Evolutionary conservation across 495 filamentous ascomycete species (phyloP), one percentile per base, ranked within the genome.

Genomic region (Tuber brumale): DNA sequence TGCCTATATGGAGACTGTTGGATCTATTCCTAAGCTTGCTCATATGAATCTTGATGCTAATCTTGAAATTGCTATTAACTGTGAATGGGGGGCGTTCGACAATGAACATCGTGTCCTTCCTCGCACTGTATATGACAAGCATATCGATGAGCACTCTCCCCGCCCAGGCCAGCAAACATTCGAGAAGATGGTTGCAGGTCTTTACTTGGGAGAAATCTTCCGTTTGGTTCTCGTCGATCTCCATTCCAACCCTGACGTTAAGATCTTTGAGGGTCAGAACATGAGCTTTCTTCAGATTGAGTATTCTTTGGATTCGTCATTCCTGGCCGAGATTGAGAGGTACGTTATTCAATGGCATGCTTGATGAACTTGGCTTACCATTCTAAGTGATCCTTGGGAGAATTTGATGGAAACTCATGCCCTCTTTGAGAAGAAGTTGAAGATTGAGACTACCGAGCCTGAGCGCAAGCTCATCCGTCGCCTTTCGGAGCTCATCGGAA

Each of bases 71-170:
- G 95, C 94, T 69, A 99, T 99, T 86, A 99, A 99, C 88, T 99
- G 95, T 87, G 95, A 99, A 85, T 99, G 94, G 88, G 95, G 95
- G 71, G 96, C 95, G 72, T 99, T 99, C 83, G 95, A 99, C 85
- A 98, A 97, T 85, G 94, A 99, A 85, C 92, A 95, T 85, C 87
- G 92, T 73, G 92, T 99, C 70, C 90, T 99, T 31, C 96, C 95
- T 23, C 91, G 92, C 45, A 97, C 94, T 37, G 91, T 89, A 72
- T 91, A 91, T 84, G 95, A 98, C 84, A 86, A 92, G 76, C 89
- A 92, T 82, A 92, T 98, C 79, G 95, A 98, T 87, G 91, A 92
- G 77, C 92, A 95, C 82, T 97, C 94, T 10, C 95, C 95, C 27
- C 93, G 95, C 21, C 95, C 95, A 14, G 95, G 94, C 77, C 95